Evolutionary conservation across 495 filamentous ascomycete species (phyloP), one percentile per base, ranked within the genome.

Genomic region (Alectoria sarmentosa): DNA sequence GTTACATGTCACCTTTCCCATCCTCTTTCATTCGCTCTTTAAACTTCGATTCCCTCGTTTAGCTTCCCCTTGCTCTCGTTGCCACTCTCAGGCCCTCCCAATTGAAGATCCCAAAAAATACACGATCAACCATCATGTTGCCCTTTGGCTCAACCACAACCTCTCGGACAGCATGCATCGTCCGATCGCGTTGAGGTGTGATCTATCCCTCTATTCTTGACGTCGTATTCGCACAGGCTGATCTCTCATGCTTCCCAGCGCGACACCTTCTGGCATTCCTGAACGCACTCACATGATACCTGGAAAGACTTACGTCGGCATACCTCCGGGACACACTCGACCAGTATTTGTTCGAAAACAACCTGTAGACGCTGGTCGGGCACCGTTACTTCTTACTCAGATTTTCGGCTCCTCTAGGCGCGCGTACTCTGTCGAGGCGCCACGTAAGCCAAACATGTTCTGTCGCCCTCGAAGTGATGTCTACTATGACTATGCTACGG

Each of bases 291-390:
- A 36, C 34, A 69, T 69, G 67, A 55, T 60, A 30, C 67, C 67
- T 44, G 67, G 67, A n/a, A 66, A 67, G 19, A 69, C 65, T 26
- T 69, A 61, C 52, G 49, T 69, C 32, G 67, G 67, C n/a, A 55
- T 64, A 23, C 67, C 67, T 39, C 67, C 67, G 10, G 67, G 67
- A n/a, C 64, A 67, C 49, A 54, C 48, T 1, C 49, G 49, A 32
- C 65, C 65, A 23, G 65, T 57, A 6, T 69, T 67, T 36, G 61
- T 67, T 15, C 67, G 67, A 38, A 69, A 65, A 48, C 37, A 21
- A 54, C 15, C n/a, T 5, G 34, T 52, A 8, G 42, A 60, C 55
- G 55, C 26, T n/a, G 56, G 15, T n/a, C 58, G 49, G n/a, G n/a
- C 52, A 5, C 38, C 62, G 0, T 41, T 39, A 30, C 5, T 58